phyloP scores from a whole-genome alignment of 192 early-diverging fungal genomes.

The Mortierella claussenii region DNA sequence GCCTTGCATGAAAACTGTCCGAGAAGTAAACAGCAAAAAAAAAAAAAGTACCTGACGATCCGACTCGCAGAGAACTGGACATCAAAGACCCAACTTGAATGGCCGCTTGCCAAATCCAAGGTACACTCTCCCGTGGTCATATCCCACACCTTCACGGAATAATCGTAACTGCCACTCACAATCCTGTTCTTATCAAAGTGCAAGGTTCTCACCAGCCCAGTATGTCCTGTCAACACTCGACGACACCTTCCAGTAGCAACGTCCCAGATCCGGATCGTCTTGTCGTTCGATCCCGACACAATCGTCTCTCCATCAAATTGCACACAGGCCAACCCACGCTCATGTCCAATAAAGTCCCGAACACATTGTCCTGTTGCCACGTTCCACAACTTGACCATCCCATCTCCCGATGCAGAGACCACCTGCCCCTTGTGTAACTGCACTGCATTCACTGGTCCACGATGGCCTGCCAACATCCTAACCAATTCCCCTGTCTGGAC shows the following conservation, averaged over 20 bases:
- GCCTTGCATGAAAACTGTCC: neutral
- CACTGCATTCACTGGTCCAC: conserved; percentile 95
- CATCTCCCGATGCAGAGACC: conserved; percentile 88
- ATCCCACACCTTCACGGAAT: conserved; percentile 96
- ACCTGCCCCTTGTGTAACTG: conserved; percentile 76
- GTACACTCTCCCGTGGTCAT: conserved; percentile 79
- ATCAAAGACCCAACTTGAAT: conserved; percentile 97
- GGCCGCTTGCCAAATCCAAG: conserved; percentile 76
- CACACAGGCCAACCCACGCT: conserved; percentile 83
- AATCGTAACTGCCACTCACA: conserved; percentile 94
- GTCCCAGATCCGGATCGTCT: conserved; percentile 88
- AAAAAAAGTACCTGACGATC: conserved; percentile 74
- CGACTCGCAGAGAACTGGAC: conserved; percentile 85
- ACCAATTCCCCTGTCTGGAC: conserved; percentile 68
- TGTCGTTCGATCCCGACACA: conserved; percentile 84
- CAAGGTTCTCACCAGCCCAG: conserved; percentile 84
- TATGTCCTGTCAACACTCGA: conserved; percentile 73
- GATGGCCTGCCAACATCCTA: conserved; percentile 80
- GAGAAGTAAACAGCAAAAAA: neutral
- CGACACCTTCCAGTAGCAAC: conserved; percentile 71
- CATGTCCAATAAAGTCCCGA: conserved; percentile 83
- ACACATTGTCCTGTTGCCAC: conserved; percentile 73
- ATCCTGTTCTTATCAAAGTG: conserved; percentile 84
- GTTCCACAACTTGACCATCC: conserved; percentile 85
- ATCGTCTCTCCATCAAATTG: conserved; percentile 85